A percentile compares a stretch with the other conserved stretches of the same genome.
phyloP scores from a whole-genome alignment of 345 rosid genomes.

The Citrus medica region DNA sequence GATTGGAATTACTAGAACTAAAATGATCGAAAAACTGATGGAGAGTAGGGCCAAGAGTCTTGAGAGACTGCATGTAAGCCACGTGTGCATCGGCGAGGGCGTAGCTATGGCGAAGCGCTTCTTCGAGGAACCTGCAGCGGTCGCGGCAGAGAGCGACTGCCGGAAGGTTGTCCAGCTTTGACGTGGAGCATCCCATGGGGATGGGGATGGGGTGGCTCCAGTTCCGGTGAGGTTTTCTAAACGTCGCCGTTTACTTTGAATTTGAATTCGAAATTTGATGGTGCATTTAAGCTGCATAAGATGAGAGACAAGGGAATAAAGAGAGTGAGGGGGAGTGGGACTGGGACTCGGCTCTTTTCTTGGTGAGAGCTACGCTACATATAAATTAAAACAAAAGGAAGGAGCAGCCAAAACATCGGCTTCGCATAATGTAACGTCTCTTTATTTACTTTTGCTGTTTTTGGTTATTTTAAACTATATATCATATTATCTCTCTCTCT shows the following conservation, averaged over 20 bases:
- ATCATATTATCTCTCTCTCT: no score
- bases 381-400: neutral
- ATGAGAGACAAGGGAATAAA: neutral
- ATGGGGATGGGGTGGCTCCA: neutral
- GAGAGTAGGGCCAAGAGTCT: slow-evolving; percentile 42
- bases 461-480: no score
- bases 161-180: slow-evolving; percentile 53
- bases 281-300: slow-evolving; percentile 4
- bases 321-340: neutral
- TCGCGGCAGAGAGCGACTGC: slow-evolving; percentile 58
- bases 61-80: slow-evolving; percentile 48
- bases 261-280: neutral
- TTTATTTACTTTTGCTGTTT: neutral
- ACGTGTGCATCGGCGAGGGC: slow-evolving; percentile 50
- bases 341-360: neutral
- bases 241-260: no score
- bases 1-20: neutral
- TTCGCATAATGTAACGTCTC: slow-evolving; percentile 9
- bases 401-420: neutral
- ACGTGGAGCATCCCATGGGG: slow-evolving; percentile 51
- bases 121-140: slow-evolving; percentile 54
- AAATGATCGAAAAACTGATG: slow-evolving; percentile 29
- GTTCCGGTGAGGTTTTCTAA: neutral
- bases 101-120: slow-evolving; percentile 55
- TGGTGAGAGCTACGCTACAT: no score